Conservation (phyloP, 2,329 filamentous ascomycete genomes). For the Huntiella savannae region DNA sequence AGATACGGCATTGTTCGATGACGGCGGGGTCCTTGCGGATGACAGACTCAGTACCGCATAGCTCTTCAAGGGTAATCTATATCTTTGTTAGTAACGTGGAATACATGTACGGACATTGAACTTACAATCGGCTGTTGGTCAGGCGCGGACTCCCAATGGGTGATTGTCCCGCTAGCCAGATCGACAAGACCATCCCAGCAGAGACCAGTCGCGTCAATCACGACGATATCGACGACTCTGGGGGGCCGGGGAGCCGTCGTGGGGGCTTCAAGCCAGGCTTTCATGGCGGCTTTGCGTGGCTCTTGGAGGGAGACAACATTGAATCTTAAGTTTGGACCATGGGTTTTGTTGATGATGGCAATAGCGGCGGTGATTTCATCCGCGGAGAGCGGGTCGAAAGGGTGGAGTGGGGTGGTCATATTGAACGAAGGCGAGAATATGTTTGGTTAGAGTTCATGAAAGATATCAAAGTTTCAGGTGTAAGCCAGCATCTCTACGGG, state of each 20-base stretch:
- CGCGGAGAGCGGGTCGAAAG: slow-evolving; percentile 57
- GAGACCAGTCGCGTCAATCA: slow-evolving; percentile 58
- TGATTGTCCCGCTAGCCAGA: slow-evolving; percentile 43
- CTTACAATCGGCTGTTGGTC: slow-evolving; percentile 64
- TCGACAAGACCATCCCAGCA: slow-evolving; percentile 72
- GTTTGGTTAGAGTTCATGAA: too few relatives aligned
- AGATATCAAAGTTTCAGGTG: too few relatives aligned
- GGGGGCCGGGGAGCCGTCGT: slow-evolving; percentile 40
- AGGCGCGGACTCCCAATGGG: slow-evolving; percentile 55
- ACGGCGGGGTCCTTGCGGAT: slow-evolving; percentile 64
- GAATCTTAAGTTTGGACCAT: slow-evolving; percentile 56
- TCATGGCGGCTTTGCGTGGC: slow-evolving; percentile 70
- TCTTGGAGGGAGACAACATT: slow-evolving; percentile 74
- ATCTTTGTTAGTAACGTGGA: slow-evolving; percentile 9
- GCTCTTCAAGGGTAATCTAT: slow-evolving; percentile 78
- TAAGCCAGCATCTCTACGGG: too few relatives aligned
- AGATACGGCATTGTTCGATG: slow-evolving; percentile 72
- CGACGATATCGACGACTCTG: slow-evolving; percentile 65
- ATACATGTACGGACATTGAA: slow-evolving; percentile 3
- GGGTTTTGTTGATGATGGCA: slow-evolving; percentile 45
- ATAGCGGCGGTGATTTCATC: slow-evolving; percentile 57
- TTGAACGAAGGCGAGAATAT: too few relatives aligned
- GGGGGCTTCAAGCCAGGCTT: slow-evolving; percentile 54
- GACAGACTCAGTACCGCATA: slow-evolving; percentile 60
- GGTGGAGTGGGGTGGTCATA: slow-evolving; percentile 23